Percentiles rank a stretch among this genome's conserved stretches.
phyloP scores from a whole-genome alignment of 805 yeast genomes.

The Torulaspora gathmanii region DNA sequence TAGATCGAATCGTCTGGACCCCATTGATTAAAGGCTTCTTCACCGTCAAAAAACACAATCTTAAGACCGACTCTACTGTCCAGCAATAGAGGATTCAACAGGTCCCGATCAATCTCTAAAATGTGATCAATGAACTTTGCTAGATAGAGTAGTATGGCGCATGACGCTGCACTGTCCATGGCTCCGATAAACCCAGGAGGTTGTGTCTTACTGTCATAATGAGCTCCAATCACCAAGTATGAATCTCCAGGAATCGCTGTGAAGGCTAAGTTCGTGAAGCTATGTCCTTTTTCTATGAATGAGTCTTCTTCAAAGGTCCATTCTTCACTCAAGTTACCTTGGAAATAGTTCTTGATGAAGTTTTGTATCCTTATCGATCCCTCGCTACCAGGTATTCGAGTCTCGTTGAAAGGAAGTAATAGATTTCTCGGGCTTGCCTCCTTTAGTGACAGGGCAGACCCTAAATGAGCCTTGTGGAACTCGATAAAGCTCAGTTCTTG shows the following conservation, averaged over 20 bases:
- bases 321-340: conserved; percentile 17
- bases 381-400: conserved; percentile 42
- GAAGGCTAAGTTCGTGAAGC: conserved; percentile 40
- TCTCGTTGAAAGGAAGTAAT: conserved; percentile 35
- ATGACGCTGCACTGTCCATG: conserved; percentile 54
- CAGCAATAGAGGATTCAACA: conserved; percentile 14
- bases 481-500: conserved; percentile 1
- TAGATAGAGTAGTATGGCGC: conserved; percentile 47
- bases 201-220: conserved; percentile 47
- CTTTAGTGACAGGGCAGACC: conserved; percentile 7
- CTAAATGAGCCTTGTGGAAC: conserved; percentile 7
- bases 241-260: conserved; percentile 28
- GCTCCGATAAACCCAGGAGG: conserved; percentile 60
- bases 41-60: conserved; percentile 56
- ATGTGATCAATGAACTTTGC: conserved; percentile 35
- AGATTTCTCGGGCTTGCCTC: conserved; percentile 11
- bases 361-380: conserved; percentile 38
- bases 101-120: conserved; percentile 3
- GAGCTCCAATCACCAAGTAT: conserved; percentile 46
- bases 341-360: conserved; percentile 38
- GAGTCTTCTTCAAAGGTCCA: conserved; percentile 34
- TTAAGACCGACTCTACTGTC: conserved; percentile 38
- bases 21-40: conserved; percentile 57
- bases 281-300: conserved; percentile 36
- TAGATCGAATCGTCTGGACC: conserved; percentile 48